Evolutionary conservation across 345 rosid genomes (phyloP).

Genomic region (Conringia planisiliqua): DNA sequence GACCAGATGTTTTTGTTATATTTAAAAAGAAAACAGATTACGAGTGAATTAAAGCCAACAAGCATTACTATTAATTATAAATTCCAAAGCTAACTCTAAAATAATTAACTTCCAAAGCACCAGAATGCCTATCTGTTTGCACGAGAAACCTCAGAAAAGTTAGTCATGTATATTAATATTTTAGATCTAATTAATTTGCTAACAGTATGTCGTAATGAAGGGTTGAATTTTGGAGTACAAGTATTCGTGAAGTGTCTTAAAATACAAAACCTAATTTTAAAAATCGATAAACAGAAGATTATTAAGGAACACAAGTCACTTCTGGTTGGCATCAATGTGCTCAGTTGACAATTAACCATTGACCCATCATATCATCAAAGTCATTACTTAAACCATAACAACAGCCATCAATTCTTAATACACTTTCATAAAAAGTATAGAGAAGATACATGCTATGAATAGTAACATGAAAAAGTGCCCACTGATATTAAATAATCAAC

Average conservation of each 20-base stretch:
- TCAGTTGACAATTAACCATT: conserved; percentile 28
- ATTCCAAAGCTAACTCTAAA: not conserved
- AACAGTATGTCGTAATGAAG: not conserved
- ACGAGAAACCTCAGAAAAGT: not conserved
- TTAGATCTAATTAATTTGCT: not conserved
- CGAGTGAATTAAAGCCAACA: not conserved
- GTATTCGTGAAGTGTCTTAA: not conserved
- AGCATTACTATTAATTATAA: not conserved
- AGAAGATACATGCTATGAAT: not conserved
- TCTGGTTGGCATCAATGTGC: conserved; percentile 30
- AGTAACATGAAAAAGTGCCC: not conserved
- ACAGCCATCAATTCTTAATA: not conserved
- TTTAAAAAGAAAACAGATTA: conserved; percentile 1
- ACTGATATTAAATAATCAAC: not conserved
- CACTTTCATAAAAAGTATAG: not conserved
- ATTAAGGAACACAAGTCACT: conserved; percentile 19
- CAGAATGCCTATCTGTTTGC: conserved; percentile 11
- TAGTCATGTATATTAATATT: not conserved
- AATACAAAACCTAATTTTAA: not conserved
- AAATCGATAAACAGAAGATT: not conserved
- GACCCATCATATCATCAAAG: conserved; percentile 10
- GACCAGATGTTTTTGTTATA: not conserved
- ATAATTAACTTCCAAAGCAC: not conserved
- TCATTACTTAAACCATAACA: conserved; percentile 1
- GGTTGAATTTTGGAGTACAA: not conserved